Evolutionary conservation across 495 filamentous ascomycete species (phyloP), one percentile per base, ranked within the genome.

Genomic region (Penicillium arizonense): DNA sequence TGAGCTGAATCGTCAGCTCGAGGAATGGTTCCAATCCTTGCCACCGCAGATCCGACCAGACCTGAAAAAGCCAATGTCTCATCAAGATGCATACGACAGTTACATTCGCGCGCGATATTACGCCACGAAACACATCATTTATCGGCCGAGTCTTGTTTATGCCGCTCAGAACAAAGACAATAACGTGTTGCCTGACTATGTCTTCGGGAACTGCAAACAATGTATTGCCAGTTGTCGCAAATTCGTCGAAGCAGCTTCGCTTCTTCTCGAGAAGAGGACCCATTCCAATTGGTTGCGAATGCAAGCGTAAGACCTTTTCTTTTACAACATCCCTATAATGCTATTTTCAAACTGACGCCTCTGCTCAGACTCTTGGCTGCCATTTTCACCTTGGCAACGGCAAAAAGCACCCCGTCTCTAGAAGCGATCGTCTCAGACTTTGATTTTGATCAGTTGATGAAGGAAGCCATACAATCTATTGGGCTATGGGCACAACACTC

Each of bases 181-280:
- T 34, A 52, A 20, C 1, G 48, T 33, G 13, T 39, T 58, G 39
- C 49, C 54, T 3, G 51, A 26, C 7, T 55, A 46, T 26, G 23
- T 58, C 7, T 52, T 45, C 10, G 44, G 38, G 12, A 62, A 62
- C 20, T 62, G 59, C 30, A 41, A 52, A 26, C 36, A 38, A 2
- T 62, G 59, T 18, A 52, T 62, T 10, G 47, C 55, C 16, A 58
- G 52, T 34, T 62, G 59, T 50, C 59, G 59, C 14, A 44, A 55
- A 12, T 52, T 62, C 13, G 24, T 62, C 4, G 35, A 24, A 12
- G 47, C 43, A 2, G 45, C 51, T 5, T 40, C 57, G 5, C 44
- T 35, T 23, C 52, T 62, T 36, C 32, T 62, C 2, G 28, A 32
- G 20, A 51, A 41, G 10, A 58, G 55, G n/a, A 58, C 55, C 10